Evolutionary conservation across 176 grass and related monocot genomes (phyloP).

Genomic region (Carex kokanica): DNA sequence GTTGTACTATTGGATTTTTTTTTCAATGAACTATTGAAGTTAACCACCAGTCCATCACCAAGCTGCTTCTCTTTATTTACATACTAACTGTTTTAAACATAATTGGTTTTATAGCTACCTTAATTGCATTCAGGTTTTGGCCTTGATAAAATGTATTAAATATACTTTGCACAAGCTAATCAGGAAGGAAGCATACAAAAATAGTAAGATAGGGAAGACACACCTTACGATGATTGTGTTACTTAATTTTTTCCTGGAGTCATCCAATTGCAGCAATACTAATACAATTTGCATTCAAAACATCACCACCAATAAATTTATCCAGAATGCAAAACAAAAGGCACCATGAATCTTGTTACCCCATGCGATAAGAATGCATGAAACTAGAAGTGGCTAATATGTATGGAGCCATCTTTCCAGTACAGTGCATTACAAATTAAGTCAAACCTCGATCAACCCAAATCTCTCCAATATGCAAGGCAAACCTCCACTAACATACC

Average conservation of each 20-base stretch:
- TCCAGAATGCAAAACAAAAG: neutral
- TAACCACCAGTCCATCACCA: neutral
- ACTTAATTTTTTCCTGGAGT: neutral
- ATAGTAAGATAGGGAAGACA: neutral
- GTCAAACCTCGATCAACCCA: neutral
- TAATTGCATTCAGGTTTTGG: neutral
- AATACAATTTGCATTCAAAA: neutral
- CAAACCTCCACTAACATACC: neutral
- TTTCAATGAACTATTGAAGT: neutral
- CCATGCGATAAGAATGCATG: neutral
- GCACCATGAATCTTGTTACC: neutral
- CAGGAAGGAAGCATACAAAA: slow-evolving; percentile 3
- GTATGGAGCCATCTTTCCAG: neutral
- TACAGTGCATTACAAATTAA: neutral
- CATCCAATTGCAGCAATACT: slow-evolving; percentile 2
- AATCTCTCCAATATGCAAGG: neutral
- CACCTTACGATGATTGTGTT: neutral
- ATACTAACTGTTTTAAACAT: neutral
- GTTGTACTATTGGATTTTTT: neutral
- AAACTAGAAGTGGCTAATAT: neutral
- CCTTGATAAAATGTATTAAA: neutral
- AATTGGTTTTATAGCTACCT: neutral
- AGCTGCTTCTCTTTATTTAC: neutral
- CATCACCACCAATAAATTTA: neutral
- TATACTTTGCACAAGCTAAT: neutral